Conservation (phyloP, 345 rosid species). For the Syzygium grande region DNA sequence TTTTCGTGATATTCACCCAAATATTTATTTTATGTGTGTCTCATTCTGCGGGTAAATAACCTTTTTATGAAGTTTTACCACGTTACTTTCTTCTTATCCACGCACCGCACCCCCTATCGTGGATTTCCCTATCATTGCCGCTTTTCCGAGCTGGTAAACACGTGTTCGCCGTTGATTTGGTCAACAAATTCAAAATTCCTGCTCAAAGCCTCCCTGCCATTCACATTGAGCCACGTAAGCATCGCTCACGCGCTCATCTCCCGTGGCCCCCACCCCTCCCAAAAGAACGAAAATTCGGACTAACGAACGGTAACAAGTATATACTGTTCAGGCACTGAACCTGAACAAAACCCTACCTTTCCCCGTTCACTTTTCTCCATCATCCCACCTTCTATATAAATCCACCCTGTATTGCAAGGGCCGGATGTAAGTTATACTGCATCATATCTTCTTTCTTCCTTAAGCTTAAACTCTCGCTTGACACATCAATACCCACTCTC, state of each 20-base stretch:
- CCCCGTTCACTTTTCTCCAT: background rate
- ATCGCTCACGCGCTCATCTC: background rate
- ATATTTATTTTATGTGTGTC: background rate
- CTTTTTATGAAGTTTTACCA: background rate
- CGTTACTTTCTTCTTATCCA: background rate
- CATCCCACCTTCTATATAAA: background rate
- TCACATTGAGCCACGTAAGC: background rate
- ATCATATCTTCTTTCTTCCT: background rate
- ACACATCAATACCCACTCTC: background rate
- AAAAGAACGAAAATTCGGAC: background rate
- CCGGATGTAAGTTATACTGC: background rate
- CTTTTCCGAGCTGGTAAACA: background rate
- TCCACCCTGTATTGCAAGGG: background rate
- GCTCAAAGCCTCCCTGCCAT: background rate
- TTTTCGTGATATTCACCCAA: too few species aligned
- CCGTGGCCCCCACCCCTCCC: background rate
- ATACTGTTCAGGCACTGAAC: background rate
- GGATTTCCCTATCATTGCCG: background rate
- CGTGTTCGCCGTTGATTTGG: background rate
- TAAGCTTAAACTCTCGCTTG: background rate
- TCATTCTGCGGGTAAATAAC: background rate
- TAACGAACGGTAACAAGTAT: background rate
- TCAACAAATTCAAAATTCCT: background rate
- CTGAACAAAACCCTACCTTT: background rate
- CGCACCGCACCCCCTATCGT: background rate